Conservation (phyloP, 352 stramenopile species). For the Phytophthora niederhauseri region DNA sequence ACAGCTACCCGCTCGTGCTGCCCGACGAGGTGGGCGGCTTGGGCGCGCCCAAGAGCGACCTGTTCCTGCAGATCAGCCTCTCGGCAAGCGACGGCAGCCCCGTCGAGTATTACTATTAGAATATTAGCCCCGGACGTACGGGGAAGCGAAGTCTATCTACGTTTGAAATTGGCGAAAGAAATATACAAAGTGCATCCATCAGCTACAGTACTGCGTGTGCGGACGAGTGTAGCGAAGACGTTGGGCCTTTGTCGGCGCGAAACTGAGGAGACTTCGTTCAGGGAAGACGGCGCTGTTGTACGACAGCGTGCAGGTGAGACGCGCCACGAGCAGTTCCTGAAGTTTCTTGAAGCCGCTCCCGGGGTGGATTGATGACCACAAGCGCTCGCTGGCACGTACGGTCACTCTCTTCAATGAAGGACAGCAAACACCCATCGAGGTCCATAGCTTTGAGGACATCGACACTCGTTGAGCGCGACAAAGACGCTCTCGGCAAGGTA, state of each 20-base stretch:
- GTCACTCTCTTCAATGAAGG: conserved; percentile 24
- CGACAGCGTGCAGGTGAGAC: conserved; percentile 17
- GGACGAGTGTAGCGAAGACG: conserved; percentile 2
- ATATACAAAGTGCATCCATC: too few relatives aligned
- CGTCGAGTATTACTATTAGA: conserved; percentile 53
- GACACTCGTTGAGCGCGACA: conserved; percentile 8
- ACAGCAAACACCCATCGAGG: neutral
- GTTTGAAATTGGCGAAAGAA: conserved; percentile 6
- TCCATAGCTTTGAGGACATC: conserved; percentile 1
- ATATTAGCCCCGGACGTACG: conserved; percentile 24
- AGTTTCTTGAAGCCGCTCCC: conserved; percentile 14
- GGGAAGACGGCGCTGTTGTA: neutral
- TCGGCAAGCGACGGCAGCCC: conserved; percentile 53
- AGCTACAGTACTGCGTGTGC: too few relatives aligned
- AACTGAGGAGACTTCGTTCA: neutral
- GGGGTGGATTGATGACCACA: conserved; percentile 12
- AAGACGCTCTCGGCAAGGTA: conserved; percentile 15
- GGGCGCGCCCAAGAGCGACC: conserved; percentile 53
- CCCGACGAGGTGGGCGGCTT: conserved; percentile 56
- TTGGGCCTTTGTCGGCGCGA: neutral
- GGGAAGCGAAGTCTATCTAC: neutral
- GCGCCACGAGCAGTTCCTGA: neutral
- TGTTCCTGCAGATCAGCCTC: conserved; percentile 72
- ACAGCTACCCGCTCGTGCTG: conserved; percentile 75
- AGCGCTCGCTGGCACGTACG: conserved; percentile 6